Base-by-base conservation (phyloP, 2,329 filamentous ascomycete species). In the Aspergillus fructus region DNA sequence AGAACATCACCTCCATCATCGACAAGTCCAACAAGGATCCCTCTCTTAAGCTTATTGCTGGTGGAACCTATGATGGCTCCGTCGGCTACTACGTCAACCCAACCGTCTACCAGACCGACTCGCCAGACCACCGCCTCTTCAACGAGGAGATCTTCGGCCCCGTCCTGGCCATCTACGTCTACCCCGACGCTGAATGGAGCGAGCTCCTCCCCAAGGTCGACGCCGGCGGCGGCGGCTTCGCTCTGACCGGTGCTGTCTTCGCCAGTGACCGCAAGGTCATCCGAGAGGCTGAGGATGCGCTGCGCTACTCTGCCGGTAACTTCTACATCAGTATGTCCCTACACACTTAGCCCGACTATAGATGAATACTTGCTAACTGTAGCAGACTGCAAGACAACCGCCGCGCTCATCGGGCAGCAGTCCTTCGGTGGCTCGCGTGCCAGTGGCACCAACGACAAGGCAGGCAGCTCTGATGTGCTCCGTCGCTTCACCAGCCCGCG, bases 1-100 rank as follows among this genome's bases (percentile, higher is more conserved):
- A 91, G 73, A 93, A 93, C 76, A 83, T 96, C 2, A 82, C 84
- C 0, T 81, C 82, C 17, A 88, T 88, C 54, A 96, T 96, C 62
- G 89, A 94, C 59, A 85, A 84, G 27, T 89, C 91, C 15, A 91
- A 91, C 77, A 80, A 81, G 8, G 91, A 96, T 73, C 75, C 79
- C 6, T 85, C 89, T 62, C 83, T 96, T 12, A 82, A 89, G 71
- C 81, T 93, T 2, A 74, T 96, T 13, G 84, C 83, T 1, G 92
- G 91, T 41, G 91, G 91, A 61, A 87, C 82, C 64, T 89, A 93
- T 73, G 89, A 94, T 73, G 84, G 84, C 54, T 87, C 83, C 64
- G 87, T 87, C 76, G 91, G 91, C 61, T 96, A 89, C 81, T 96
- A 85, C 78, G 85, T 96, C 70, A 83, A 90, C 74, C 91, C 91